phyloP scores from a whole-genome alignment of 768 basidiomycete genomes.

The Podaxis sp. region DNA sequence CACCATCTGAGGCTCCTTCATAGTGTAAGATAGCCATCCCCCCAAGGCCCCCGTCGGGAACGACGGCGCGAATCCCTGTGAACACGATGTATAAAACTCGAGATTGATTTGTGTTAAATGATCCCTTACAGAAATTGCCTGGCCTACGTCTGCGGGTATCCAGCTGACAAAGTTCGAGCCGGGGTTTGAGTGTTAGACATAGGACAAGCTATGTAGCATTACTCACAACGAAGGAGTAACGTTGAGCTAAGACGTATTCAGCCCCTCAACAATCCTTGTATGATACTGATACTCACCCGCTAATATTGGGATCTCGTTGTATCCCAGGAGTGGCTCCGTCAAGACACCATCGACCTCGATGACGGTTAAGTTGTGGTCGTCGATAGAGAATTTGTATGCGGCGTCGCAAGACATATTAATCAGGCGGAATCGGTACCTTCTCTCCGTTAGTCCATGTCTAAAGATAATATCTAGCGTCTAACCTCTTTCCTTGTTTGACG shows the following conservation, averaged over 20 bases:
- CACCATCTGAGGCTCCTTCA: not conserved
- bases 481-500: not conserved
- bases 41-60: not conserved
- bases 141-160: not conserved
- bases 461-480: not conserved
- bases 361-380: constrained; percentile 39
- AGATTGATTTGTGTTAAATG: not conserved
- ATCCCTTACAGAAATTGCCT: not conserved
- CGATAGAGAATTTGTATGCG: constrained; percentile 40
- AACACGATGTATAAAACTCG: not conserved
- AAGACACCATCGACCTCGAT: constrained; percentile 45
- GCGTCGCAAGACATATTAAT: constrained; percentile 36
- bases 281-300: not conserved
- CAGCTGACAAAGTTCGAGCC: not conserved
- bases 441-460: constrained; percentile 28
- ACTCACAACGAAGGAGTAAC: not conserved
- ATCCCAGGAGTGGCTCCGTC: not conserved
- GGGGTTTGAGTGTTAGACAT: too few relatives aligned
- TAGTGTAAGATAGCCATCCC: not conserved
- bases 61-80: not conserved
- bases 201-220: not conserved
- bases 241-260: not conserved
- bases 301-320: not conserved
- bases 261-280: not conserved
- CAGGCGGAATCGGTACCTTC: constrained; percentile 47